These are phyloP conservation scores for Debaryomyces psychrophilus DNA, from an alignment of 1,139 yeast genomes.

Conservation along the genomic window DNA sequence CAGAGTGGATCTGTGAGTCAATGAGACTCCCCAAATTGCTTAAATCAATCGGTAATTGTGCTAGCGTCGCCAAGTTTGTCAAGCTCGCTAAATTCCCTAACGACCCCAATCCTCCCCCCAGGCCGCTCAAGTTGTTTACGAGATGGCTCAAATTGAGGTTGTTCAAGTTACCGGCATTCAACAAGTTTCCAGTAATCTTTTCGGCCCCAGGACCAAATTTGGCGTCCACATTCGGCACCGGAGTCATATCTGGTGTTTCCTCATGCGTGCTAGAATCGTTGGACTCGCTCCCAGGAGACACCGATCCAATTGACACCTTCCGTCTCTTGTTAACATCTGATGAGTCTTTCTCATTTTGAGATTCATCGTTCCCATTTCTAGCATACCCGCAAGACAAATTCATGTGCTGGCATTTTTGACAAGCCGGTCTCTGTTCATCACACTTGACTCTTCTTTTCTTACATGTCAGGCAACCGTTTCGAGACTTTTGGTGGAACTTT, in stretches of 20 bases:
- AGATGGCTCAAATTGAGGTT: constrained; percentile 49
- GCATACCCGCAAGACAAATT: constrained; percentile 73
- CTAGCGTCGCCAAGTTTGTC: constrained; percentile 46
- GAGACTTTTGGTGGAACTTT: constrained; percentile 81
- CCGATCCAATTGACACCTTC: constrained; percentile 9
- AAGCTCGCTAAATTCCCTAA: constrained; percentile 46
- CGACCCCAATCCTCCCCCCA: constrained; percentile 39
- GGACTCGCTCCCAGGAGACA: constrained; percentile 1
- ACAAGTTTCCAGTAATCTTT: constrained; percentile 18
- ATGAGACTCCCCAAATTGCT: constrained; percentile 38
- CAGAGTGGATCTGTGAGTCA: constrained; percentile 23
- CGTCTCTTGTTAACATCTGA: constrained; percentile 10
- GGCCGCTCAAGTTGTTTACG: constrained; percentile 45
- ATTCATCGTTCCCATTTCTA: constrained; percentile 12
- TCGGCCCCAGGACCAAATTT: not conserved
- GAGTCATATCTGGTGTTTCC: constrained; percentile 25
- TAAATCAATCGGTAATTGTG: constrained; percentile 48
- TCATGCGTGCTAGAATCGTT: constrained; percentile 21
- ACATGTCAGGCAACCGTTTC: constrained; percentile 88
- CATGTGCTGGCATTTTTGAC: constrained; percentile 78
- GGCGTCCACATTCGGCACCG: constrained; percentile 20
- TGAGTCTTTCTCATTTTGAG: constrained; percentile 9
- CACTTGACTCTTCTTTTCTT: constrained; percentile 88
- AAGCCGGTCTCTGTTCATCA: constrained; percentile 81
- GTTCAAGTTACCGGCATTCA: constrained; percentile 50